phyloP scores from a whole-genome alignment of 129 eudicot genomes.

The Artemisia tridentata region DNA sequence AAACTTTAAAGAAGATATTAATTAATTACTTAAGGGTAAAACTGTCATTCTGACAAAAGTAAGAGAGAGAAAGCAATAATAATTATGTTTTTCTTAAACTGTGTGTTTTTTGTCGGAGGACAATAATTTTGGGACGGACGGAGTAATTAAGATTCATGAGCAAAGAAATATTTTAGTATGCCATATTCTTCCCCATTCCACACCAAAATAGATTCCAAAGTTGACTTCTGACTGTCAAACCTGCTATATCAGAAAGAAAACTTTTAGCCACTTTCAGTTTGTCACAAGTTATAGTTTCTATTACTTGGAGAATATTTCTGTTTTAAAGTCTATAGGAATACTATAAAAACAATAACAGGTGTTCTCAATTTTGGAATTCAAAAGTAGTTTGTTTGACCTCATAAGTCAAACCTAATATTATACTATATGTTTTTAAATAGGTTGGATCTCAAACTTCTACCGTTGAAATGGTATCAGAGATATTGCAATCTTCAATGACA shows the following conservation, averaged over 20 bases:
- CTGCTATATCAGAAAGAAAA: not conserved
- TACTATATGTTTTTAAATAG: slow-evolving; percentile 29
- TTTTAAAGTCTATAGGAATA: not conserved
- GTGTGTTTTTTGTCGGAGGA: too few relatives aligned
- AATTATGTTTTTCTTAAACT: too few relatives aligned
- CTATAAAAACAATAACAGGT: not conserved
- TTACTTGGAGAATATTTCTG: not conserved
- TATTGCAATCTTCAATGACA: slow-evolving; percentile 46
- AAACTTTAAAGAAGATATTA: too few relatives aligned
- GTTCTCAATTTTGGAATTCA: slow-evolving; percentile 1
- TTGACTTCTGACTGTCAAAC: slow-evolving; percentile 22
- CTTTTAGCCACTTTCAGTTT: not conserved
- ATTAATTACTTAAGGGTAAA: too few relatives aligned
- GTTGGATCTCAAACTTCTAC: slow-evolving; percentile 70
- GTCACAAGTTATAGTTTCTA: not conserved
- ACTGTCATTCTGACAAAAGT: too few relatives aligned
- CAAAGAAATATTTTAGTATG: too few relatives aligned
- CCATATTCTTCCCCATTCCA: too few relatives aligned
- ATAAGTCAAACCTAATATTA: not conserved
- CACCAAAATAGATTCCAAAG: not conserved
- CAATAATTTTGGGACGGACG: too few relatives aligned
- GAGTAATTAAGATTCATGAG: too few relatives aligned
- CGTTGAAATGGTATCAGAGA: slow-evolving; percentile 72
- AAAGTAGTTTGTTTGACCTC: slow-evolving; percentile 19
- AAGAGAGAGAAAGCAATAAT: too few relatives aligned